These are phyloP conservation scores for Exophiala oligosperma DNA, from an alignment of 2,329 filamentous ascomycete genomes.

Conservation along the genomic window DNA sequence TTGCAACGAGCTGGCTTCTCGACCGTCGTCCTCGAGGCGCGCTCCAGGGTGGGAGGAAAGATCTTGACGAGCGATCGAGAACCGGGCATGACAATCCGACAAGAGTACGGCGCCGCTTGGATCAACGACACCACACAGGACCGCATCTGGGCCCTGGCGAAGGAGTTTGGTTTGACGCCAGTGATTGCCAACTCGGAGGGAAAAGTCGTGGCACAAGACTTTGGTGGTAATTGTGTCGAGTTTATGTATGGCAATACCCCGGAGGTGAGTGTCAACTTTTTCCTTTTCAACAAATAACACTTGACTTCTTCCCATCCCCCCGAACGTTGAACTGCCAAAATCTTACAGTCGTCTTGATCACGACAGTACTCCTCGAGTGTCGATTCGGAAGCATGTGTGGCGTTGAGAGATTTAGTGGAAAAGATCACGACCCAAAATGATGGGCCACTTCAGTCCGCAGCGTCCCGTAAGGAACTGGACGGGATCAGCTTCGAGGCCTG, in stretches of 20 bases:
- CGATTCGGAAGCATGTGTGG: background rate
- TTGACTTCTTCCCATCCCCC: no score
- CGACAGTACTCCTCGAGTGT: background rate
- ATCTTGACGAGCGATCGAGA: constrained; percentile 40
- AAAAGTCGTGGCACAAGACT: constrained; percentile 31
- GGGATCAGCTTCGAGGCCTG: constrained; percentile 41
- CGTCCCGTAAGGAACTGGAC: constrained; percentile 33
- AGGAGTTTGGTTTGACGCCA: constrained; percentile 11
- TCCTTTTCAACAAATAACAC: no score
- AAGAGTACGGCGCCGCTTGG: constrained; percentile 20
- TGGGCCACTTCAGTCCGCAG: background rate
- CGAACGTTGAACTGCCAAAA: no score
- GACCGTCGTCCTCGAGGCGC: constrained; percentile 48
- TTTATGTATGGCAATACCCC: constrained; percentile 36
- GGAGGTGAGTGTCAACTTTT: background rate
- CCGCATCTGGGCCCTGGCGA: background rate
- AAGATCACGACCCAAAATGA: background rate
- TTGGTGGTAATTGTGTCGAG: constrained; percentile 24
- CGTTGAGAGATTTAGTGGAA: background rate
- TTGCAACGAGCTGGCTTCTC: constrained; percentile 39
- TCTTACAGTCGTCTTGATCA: background rate
- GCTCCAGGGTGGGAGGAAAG: constrained; percentile 53
- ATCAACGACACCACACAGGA: constrained; percentile 3
- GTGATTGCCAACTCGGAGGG: constrained; percentile 34
- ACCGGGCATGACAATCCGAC: constrained; percentile 30